A percentile compares a stretch with the other conserved stretches of the same genome.
These are phyloP conservation scores for Globisporangium nagaii DNA, from an alignment of 352 stramenopile genomes.

Conservation along the genomic window DNA sequence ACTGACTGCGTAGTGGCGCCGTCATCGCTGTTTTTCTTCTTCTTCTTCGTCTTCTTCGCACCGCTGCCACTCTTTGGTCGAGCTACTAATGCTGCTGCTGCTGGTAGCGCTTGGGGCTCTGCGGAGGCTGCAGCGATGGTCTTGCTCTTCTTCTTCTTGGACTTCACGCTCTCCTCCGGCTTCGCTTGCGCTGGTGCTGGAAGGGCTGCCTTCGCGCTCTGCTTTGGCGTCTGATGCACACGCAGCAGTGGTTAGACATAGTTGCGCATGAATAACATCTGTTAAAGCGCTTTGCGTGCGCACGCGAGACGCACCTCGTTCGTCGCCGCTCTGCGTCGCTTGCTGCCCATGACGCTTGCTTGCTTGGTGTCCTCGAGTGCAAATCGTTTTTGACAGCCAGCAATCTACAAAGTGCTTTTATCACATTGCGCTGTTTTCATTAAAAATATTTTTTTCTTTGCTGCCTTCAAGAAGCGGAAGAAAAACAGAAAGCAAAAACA, in stretches of 20 bases:
- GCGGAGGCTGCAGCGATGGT: neutral
- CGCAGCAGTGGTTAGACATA: neutral
- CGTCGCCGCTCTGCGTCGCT: constrained; percentile 11
- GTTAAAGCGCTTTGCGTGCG: too few species aligned
- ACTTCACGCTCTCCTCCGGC: neutral
- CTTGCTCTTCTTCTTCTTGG: constrained; percentile 14
- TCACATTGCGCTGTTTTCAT: too few species aligned
- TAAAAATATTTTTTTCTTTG: too few species aligned
- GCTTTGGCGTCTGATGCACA: neutral
- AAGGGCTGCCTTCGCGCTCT: neutral
- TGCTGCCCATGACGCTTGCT: constrained; percentile 14
- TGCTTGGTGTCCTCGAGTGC: neutral
- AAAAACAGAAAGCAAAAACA: too few species aligned
- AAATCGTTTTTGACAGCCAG: constrained; percentile 4
- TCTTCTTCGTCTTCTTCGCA: constrained; percentile 54
- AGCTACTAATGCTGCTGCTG: neutral
- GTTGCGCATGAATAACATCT: neutral
- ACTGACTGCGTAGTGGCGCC: too few species aligned
- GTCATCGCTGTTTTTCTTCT: constrained; percentile 50
- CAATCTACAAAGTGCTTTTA: too few species aligned
- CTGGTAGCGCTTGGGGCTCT: neutral
- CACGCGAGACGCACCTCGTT: constrained; percentile 8
- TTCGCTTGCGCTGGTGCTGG: neutral
- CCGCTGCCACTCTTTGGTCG: constrained; percentile 9
- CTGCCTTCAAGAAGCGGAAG: too few species aligned